Conservation (phyloP, 2,329 filamentous ascomycete species). For the Mariannaea sp. region DNA sequence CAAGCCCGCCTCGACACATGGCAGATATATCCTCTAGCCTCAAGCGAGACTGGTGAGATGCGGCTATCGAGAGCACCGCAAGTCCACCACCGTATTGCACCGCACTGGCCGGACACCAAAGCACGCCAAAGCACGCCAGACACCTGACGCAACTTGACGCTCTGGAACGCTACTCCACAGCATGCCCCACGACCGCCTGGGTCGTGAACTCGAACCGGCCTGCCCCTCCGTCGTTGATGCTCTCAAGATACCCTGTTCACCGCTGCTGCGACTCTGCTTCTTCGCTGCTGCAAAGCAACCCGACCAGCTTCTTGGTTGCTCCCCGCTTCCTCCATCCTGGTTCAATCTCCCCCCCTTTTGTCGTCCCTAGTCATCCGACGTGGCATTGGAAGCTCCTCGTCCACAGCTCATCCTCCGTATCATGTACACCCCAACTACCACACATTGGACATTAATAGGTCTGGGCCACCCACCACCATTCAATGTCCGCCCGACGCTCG, state of each 20-base stretch:
- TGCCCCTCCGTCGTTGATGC: conserved; percentile 10
- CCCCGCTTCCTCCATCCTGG: conserved; percentile 28
- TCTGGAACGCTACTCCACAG: conserved; percentile 11
- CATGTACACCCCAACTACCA: conserved; percentile 34
- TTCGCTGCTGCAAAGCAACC: conserved; percentile 26
- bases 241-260: conserved; percentile 24
- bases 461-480: conserved; percentile 21
- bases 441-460: conserved; percentile 41
- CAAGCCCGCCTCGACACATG: conserved; percentile 24
- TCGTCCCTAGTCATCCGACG: conserved; percentile 36
- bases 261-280: conserved; percentile 26
- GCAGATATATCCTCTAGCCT: conserved; percentile 15
- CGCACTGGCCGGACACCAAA: conserved; percentile 1
- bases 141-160: conserved; percentile 11
- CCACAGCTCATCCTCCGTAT: conserved; percentile 32
- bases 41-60: conserved; percentile 6
- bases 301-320: conserved; percentile 23
- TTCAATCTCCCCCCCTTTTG: conserved; percentile 24
- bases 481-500: conserved; percentile 28
- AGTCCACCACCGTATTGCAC: conserved; percentile 3
- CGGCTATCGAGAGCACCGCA: conserved; percentile 9
- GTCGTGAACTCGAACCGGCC: conserved; percentile 20
- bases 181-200: conserved; percentile 12
- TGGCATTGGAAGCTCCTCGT: conserved; percentile 36
- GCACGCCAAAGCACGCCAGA: conserved; percentile 11